Evolutionary conservation across 225 moss, liverwort and hornwort genomes (phyloP), one percentile per base, ranked within the genome.

Genomic region (Marchantia polymorpha): DNA sequence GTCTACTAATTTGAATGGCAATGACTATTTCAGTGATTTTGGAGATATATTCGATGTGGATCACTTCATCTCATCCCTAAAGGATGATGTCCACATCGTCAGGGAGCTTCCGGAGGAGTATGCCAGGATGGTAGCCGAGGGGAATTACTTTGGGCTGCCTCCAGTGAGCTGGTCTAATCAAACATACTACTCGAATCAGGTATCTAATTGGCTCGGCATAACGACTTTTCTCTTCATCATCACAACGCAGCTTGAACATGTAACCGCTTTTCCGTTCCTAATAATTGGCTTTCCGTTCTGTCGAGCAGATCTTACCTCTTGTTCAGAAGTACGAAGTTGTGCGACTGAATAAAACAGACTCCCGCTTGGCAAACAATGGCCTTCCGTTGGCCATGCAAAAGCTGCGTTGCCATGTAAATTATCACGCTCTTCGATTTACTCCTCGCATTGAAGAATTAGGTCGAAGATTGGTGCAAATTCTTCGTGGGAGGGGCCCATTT

Each of bases 31-130:
- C 92, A 92, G 92, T 86, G 88, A 92, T 66, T 92, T 92, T 76
- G 84, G 80, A 20, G 94, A 94, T 23, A 93, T 97, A 17, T 97
- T 97, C 73, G 94, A 97, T 80, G 79, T 81, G 71, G 93, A 97
- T 71, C 83, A 91, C 75, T 92, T 92, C 72, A 88, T 91, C 48
- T 65, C 83, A 52, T 91, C 91, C 22, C 79, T 92, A 46, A 85
- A 81, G 81, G 72, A 74, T 74, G 76, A 85, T 26, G 89, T 92
- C 27, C 91, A 76, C 50, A 85, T 92, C 22, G 85, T 91, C 47
- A 89, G 75, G 82, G 83, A 89, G 85, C 89, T 92, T 52, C 92
- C 92, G 3, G 53, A 60, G 6, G 78, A 78, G 14, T 69, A 88
- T 29, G 64, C 85, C 0, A 71, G 71, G 72, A 85, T 64, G 73